A percentile compares a stretch with the other conserved stretches of the same genome.
Evolutionary conservation across 2,329 filamentous ascomycete species (phyloP).

Genomic region (Aspergillus uvarum): DNA sequence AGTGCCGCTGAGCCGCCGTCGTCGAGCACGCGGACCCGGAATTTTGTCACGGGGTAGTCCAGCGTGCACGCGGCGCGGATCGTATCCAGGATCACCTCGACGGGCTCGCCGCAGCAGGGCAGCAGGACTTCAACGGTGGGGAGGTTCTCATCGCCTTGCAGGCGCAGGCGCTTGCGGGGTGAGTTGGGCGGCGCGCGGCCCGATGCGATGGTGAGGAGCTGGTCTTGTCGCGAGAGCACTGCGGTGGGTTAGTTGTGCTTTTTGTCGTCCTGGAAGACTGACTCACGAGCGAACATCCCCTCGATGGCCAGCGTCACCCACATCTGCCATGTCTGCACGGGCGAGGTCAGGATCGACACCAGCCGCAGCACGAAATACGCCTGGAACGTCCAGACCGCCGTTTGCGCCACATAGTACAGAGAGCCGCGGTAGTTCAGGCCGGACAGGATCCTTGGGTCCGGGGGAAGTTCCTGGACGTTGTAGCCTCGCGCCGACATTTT

Average conservation of each 20-base stretch:
- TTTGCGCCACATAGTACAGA: constrained; percentile 18
- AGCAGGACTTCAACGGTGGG: constrained; percentile 57
- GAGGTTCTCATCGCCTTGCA: constrained; percentile 45
- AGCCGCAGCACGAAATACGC: constrained; percentile 25
- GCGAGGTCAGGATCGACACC: constrained; percentile 10
- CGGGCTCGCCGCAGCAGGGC: constrained; percentile 59
- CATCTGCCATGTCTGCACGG: constrained; percentile 23
- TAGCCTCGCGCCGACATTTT: constrained; percentile 14
- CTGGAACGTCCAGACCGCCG: constrained; percentile 19
- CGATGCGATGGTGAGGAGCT: constrained; percentile 24
- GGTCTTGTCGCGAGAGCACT: constrained; percentile 26
- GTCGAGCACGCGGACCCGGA: constrained; percentile 57
- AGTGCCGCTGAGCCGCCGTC: constrained; percentile 53
- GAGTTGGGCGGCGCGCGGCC: constrained; percentile 8
- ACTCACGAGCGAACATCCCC: constrained; percentile 25
- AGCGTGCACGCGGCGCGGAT: constrained; percentile 55
- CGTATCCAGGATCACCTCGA: constrained; percentile 58
- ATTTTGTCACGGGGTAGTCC: constrained; percentile 56
- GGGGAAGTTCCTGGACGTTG: constrained; percentile 24
- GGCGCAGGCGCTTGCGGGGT: constrained; percentile 23
- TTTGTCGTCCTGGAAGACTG: too few relatives aligned
- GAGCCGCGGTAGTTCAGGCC: constrained; percentile 18
- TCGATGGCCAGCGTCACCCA: constrained; percentile 31
- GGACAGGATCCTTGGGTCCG: constrained; percentile 14
- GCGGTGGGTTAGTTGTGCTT: neutral